Percentiles rank a stretch among this genome's conserved stretches.
Evolutionary conservation across 73 alveolate genomes (phyloP).

Genomic region (Paramecium pentaurelia): DNA sequence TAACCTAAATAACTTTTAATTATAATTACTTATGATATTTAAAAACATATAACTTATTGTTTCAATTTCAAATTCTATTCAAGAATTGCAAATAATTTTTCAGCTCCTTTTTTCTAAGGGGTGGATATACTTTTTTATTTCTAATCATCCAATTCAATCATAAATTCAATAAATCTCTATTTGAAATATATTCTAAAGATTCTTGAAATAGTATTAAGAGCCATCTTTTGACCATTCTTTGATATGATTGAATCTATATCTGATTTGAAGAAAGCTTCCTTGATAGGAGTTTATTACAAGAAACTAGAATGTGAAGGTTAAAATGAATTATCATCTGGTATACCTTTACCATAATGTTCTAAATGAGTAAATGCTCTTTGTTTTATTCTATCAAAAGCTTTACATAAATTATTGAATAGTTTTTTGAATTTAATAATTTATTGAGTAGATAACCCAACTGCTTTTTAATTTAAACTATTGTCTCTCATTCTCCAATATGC

Average conservation of each 20-base stretch:
- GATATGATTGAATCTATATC: not conserved
- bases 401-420: not conserved
- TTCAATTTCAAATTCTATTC: not conserved
- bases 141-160: not conserved
- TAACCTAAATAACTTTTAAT: not conserved
- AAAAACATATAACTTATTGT: not conserved
- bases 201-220: not conserved
- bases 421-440: conserved; percentile 24
- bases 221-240: not conserved
- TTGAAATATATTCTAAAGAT: not conserved
- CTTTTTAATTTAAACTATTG: not conserved
- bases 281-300: not conserved
- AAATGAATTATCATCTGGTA: not conserved
- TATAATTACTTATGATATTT: not conserved
- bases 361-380: not conserved
- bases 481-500: conserved; percentile 49
- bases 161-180: not conserved
- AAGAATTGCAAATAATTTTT: not conserved
- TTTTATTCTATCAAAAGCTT: not conserved
- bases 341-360: conserved; percentile 27
- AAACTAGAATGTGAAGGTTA: not conserved
- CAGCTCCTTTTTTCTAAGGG: not conserved
- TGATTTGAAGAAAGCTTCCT: not conserved
- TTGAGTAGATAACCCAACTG: not conserved
- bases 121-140: not conserved